Percentiles rank a stretch among this genome's conserved stretches.
Conservation (phyloP, 805 yeast species). For the Candida coquimbonensis region DNA sequence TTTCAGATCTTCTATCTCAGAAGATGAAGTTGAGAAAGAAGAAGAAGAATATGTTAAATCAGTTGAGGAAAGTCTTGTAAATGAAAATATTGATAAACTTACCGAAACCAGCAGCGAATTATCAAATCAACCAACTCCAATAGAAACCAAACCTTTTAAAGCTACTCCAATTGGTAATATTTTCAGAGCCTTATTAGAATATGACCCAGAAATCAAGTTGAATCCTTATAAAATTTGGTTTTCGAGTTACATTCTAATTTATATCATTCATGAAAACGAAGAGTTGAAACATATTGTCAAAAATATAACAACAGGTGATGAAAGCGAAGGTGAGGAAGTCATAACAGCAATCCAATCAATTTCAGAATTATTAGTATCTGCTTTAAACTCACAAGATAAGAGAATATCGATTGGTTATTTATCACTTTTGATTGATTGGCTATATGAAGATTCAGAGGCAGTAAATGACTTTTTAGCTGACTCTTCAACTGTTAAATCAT, state of each 20-base stretch:
- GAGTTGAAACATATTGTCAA: constrained; percentile 43
- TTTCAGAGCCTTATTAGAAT: constrained; percentile 64
- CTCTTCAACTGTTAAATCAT: constrained; percentile 53
- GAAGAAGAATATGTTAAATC: constrained; percentile 11
- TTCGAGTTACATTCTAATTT: constrained; percentile 58
- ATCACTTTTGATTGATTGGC: constrained; percentile 67
- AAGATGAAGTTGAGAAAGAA: constrained; percentile 15
- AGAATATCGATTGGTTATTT: constrained; percentile 73
- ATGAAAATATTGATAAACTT: neutral
- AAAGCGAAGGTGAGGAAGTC: constrained; percentile 58
- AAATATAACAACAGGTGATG: constrained; percentile 51
- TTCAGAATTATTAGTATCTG: constrained; percentile 63
- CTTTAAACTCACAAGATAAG: constrained; percentile 57
- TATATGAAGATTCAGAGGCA: constrained; percentile 69
- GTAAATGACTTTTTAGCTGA: constrained; percentile 72
- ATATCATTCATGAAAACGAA: constrained; percentile 49
- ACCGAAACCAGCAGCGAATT: neutral
- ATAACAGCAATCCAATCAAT: constrained; percentile 67
- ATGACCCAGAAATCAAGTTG: constrained; percentile 60
- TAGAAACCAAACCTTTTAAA: constrained; percentile 2
- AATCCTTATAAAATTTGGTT: constrained; percentile 91
- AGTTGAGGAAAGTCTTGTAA: too few relatives aligned
- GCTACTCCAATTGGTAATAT: constrained; percentile 48
- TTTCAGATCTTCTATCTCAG: constrained; percentile 25
- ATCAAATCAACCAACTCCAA: neutral